These are phyloP conservation scores for Ambrosiella xylebori DNA, from an alignment of 2,329 filamentous ascomycete species.

Conservation along the genomic window DNA sequence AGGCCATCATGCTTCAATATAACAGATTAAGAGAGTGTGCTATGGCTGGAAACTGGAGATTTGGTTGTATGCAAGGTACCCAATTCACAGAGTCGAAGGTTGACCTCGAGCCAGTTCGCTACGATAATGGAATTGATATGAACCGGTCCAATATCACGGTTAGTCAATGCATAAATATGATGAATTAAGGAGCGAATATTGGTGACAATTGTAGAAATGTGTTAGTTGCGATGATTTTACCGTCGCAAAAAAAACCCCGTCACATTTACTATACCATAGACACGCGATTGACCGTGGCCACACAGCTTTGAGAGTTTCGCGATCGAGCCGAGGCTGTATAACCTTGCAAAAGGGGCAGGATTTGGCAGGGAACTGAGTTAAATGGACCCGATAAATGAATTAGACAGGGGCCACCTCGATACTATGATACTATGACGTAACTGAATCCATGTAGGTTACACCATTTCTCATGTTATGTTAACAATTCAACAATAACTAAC, in stretches of 20 bases:
- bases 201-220: no score
- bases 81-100: no score
- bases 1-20: neutral
- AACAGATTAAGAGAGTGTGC: no score
- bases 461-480: neutral
- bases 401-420: neutral
- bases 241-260: neutral
- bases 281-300: neutral
- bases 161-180: no score
- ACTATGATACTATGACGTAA: neutral
- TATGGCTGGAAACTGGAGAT: neutral
- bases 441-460: neutral
- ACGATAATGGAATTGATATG: no score
- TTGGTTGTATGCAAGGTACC: neutral
- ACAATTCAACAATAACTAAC: neutral
- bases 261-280: neutral
- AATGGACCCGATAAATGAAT: neutral
- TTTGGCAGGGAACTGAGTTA: neutral
- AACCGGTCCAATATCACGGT: no score
- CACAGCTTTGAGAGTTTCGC: conserved; percentile 1
- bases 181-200: no score
- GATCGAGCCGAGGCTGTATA: conserved; percentile 9
- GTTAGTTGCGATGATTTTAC: neutral
- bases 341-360: conserved; percentile 6
- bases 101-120: no score